Evolutionary conservation across 148 eudicot genomes (phyloP), one percentile per base, ranked within the genome.

Genomic region (Spergularia bocconei): DNA sequence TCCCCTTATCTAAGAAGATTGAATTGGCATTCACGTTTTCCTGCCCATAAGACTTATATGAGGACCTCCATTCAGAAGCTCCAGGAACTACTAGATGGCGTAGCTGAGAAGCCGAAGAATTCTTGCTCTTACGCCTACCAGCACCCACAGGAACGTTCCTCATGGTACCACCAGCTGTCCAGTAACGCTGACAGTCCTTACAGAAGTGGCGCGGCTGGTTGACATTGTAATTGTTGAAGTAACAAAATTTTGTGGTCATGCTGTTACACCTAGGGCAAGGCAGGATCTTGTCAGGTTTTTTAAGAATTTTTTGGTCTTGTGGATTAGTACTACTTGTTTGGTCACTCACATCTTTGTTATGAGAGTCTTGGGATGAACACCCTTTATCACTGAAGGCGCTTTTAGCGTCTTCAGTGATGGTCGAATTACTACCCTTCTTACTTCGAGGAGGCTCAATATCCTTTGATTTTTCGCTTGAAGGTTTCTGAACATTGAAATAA

Each of bases 121-220:
- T 82, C 73, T 88, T 90, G 81, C 77, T 85, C 83, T 88, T 90
- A 20, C 91, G 85, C 39, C 88, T 88, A 63, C 95, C 91, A 19
- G 89, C 85, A 0, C 92, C 95, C 2, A 87, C 90, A 0, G 90
- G 87, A 58, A 84, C 85, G 38, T 79, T 90, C 79, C 90, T 90
- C 92, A 88, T 90, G 20, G 87, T 76, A 10, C 89, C 92, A 5
- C 89, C 89, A 0, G 89, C 86, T 13, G 94, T 90, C 94, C 94
- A 90, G 78, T 86, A 90, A 8, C 94, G 70, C 56, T 88, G 91
- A 65, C 93, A 90, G 58, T 84, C 84, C 75, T 88, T 87, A 75
- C 91, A 90, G 73, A 90, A 86, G 81, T 90, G 85, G 2, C 93
- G 88, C 7, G 91, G 91, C 72, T 90, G 94, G 54, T 78, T 84